phyloP scores from a whole-genome alignment of 805 yeast genomes.

The Naumovozyma baii region DNA sequence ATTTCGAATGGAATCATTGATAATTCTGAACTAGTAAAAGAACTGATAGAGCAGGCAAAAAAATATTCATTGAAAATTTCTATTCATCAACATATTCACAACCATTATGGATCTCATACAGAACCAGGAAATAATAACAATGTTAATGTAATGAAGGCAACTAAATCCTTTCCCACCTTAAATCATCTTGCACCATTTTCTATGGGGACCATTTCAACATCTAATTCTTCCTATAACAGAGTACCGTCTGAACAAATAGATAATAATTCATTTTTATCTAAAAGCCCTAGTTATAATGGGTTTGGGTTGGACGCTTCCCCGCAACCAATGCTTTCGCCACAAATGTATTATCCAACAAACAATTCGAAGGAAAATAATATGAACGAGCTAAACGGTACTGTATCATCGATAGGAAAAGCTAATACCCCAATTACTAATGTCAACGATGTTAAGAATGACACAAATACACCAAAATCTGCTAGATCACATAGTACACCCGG shows the following conservation, averaged over 20 bases:
- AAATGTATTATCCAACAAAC: neutral
- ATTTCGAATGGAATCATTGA: slow-evolving; percentile 43
- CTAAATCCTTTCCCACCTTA: neutral
- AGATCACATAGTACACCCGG: slow-evolving; percentile 17
- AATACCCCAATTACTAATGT: no score
- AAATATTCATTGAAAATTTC: slow-evolving; percentile 49
- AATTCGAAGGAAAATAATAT: no score
- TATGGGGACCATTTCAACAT: neutral
- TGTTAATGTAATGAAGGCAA: neutral
- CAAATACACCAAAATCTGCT: slow-evolving; percentile 10
- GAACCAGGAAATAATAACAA: neutral
- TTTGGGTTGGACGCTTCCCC: neutral
- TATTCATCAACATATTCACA: slow-evolving; percentile 79
- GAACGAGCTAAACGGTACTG: slow-evolving; percentile 1
- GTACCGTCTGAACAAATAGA: neutral
- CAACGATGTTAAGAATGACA: neutral
- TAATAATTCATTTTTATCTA: neutral
- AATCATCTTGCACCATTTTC: neutral
- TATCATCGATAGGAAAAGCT: no score
- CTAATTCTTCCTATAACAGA: neutral
- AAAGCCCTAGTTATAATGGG: neutral
- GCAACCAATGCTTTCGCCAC: neutral
- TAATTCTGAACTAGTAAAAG: slow-evolving; percentile 45
- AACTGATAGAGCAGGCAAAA: slow-evolving; percentile 52
- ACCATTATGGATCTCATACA: slow-evolving; percentile 41